Evolutionary conservation across 208 protist genomes (phyloP), one percentile per base, ranked within the genome.

Genomic region (Phytomonas sp.): DNA sequence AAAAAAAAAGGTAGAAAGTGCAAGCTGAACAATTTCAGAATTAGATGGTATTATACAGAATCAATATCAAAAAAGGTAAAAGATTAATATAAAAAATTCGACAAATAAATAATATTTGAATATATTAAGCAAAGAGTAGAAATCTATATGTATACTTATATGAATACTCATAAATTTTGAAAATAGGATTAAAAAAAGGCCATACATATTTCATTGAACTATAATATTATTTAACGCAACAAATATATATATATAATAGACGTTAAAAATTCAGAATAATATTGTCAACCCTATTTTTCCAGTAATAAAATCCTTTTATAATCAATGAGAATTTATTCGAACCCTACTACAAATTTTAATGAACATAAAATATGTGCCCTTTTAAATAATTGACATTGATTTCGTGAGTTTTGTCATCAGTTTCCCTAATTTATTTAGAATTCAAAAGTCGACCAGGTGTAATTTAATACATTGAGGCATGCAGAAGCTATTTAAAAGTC

Each of bases 51-150:
- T 45, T 60, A 30, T 2, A 4, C 32, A n/a, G 7, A 49, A 63
- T 49, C 19, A 70, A 69, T 64, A 29, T 4, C n/a, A 49, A 68
- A 45, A 68, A 63, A 76, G 63, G 29, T 29, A 11, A 33, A 62
- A 65, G 45, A 14, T 26, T 32, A 69, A 70, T 70, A 60, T 36
- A 73, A 70, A 56, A 49, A 49, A 49, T 49, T 23, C 40, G 4
- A 62, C 61, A 30, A 65, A 8, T 19, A 73, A 19, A 79, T 12
- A 42, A 66, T 40, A 49, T 12, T 61, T 31, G 33, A n/a, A 70
- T 14, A 61, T 32, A 61, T 64, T 60, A 37, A 70, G 37, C 11
- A 40, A 26, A 42, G 26, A 40, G 33, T 29, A 63, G 33, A 69
- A 69, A 69, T n/a, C n/a, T n/a, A 40, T 4, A 10, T 40, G 10